Evolutionary conservation across 345 rosid genomes (phyloP), one percentile per base, ranked within the genome.

Genomic region (Brassica cretica): DNA sequence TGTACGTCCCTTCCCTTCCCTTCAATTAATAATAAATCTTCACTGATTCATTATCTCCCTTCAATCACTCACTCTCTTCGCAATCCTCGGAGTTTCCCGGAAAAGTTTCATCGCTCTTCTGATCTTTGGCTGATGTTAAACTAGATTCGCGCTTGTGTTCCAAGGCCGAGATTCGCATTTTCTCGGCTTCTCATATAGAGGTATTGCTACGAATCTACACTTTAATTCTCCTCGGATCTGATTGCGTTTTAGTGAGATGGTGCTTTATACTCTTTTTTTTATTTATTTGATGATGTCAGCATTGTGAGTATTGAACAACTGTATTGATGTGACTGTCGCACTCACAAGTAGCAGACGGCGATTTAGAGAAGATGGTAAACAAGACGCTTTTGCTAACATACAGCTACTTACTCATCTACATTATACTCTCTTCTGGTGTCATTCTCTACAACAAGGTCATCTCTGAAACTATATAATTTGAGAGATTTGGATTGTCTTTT

Each of bases 401-500:
- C 76, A 66, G 87, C 71, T 95, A 91, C 87, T 86, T 93, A 55
- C 80, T 93, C 64, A 80, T 91, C 85, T 95, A 92, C 88, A 87
- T 94, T 85, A 1, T 88, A 39, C 98, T 94, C 39, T 92, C 97
- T 8, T 94, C 95, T 4, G 96, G 92, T 46, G 99, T 95, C 70
- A 95, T 95, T 73, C 82, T 95, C 71, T 95, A 95, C 78, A 95
- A 95, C 86, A 95, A 95, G 97, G 98, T 53, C 60, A 4, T 63
- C 21, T 37, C 30, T 18, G 6, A 41, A 6, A 21, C 55, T 32
- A 15, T 39, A 39, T 10, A 14, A 18, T 68, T 27, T 27, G 30
- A 27, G 58, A 72, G 68, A 2, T 44, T 44, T 60, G 46, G 51
- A n/a, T 46, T 0, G 56, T 44, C 51, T 46, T 37, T 44, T 44